phyloP scores from a whole-genome alignment of 2,329 filamentous ascomycete genomes.

The Venturiaceae sp. region DNA sequence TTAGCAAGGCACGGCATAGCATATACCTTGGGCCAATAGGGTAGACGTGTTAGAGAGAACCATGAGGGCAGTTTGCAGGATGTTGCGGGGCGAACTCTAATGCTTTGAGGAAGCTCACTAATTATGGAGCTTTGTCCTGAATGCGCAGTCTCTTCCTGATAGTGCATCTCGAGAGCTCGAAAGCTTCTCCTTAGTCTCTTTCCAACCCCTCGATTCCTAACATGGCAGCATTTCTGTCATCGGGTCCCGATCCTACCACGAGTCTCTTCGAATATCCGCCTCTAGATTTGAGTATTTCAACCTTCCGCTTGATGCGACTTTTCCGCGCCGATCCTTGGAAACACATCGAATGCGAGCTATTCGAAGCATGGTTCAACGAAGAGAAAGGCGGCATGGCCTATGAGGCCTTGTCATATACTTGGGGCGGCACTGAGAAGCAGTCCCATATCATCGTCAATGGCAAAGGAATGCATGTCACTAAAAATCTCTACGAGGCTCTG shows the following conservation, averaged over 20 bases:
- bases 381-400: not conserved
- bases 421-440: not conserved
- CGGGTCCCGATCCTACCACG: not conserved
- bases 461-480: not conserved
- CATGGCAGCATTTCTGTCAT: not conserved
- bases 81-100: too few species aligned
- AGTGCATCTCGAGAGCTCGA: too few species aligned
- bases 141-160: too few species aligned
- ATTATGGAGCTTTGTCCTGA: too few species aligned
- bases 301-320: not conserved
- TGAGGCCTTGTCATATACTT: not conserved
- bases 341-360: not conserved
- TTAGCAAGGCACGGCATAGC: too few species aligned
- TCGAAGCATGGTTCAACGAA: not conserved
- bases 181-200: too few species aligned
- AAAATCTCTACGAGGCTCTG: not conserved
- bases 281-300: not conserved
- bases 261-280: not conserved
- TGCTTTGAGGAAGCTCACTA: too few species aligned
- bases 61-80: too few species aligned
- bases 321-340: not conserved
- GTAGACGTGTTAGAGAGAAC: too few species aligned
- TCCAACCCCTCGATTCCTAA: too few species aligned
- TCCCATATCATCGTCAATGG: not conserved
- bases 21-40: too few species aligned